A percentile compares a stretch with the other conserved stretches of the same genome.
phyloP scores from a whole-genome alignment of 1,284 basidiomycete genomes.

The Athelia psychrophila region DNA sequence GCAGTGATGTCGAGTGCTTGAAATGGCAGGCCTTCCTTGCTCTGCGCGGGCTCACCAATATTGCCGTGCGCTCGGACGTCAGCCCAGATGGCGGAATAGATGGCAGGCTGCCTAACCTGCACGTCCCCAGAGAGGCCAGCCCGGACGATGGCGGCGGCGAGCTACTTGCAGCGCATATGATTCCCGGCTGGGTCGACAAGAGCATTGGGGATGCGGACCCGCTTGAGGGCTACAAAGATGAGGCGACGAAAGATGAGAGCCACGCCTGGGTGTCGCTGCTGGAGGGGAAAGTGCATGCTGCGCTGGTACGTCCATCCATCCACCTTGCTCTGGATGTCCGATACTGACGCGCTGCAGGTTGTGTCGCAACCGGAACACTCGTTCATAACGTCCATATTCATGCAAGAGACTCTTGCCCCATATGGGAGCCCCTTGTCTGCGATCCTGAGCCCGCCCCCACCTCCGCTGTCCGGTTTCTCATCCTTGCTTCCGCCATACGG shows the following conservation, averaged over 20 bases:
- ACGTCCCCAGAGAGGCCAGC: conserved; percentile 35
- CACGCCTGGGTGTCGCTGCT: conserved; percentile 76
- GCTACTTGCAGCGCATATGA: conserved; percentile 59
- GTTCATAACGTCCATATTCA: conserved; percentile 36
- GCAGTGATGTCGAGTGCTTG: conserved; percentile 76
- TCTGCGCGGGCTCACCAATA: conserved; percentile 50
- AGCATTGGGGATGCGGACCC: conserved; percentile 38
- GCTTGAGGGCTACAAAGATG: conserved; percentile 65
- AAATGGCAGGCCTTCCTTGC: conserved; percentile 85
- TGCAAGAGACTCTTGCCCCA: conserved; percentile 21
- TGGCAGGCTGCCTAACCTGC: conserved; percentile 63
- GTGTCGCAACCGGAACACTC: conserved; percentile 42
- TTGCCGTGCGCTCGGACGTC: conserved; percentile 65
- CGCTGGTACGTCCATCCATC: conserved; percentile 48
- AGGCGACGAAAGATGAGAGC: conserved; percentile 62
- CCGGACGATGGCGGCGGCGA: conserved; percentile 37
- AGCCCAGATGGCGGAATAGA: conserved; percentile 64
- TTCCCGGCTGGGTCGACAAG: conserved; percentile 69
- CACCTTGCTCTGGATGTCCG: conserved; percentile 6
- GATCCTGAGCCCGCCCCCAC: conserved; percentile 58
- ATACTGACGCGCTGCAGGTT: conserved; percentile 30
- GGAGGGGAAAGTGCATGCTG: conserved; percentile 71
- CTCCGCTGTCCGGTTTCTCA: conserved; percentile 64
- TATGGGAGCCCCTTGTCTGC: conserved; percentile 34
- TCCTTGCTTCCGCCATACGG: conserved; percentile 62